Percentiles rank a stretch among this genome's conserved stretches.
Evolutionary conservation across 2,329 filamentous ascomycete genomes (phyloP).

Genomic region (Elsinoe arachidis): DNA sequence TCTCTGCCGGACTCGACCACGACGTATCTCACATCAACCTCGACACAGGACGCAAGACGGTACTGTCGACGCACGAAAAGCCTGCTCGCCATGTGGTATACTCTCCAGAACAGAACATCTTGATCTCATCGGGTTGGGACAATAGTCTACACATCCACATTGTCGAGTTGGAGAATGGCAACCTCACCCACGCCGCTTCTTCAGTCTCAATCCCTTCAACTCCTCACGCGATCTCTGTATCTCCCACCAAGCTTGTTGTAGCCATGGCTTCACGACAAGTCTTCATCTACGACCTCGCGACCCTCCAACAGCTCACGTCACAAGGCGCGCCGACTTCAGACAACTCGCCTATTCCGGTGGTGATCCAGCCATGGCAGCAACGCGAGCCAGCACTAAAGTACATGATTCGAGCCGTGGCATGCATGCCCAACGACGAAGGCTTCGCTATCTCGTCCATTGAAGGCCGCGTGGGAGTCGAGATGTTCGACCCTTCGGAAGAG

Average conservation of each 20-base stretch:
- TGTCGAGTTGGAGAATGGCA: conserved; percentile 35
- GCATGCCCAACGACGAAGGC: conserved; percentile 93
- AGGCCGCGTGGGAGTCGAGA: conserved; percentile 90
- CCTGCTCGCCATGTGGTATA: conserved; percentile 80
- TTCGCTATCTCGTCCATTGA: conserved; percentile 92
- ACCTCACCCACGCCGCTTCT: conserved; percentile 47
- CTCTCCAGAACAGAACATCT: conserved; percentile 65
- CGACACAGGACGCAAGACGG: conserved; percentile 59
- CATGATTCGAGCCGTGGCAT: conserved; percentile 84
- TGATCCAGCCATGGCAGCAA: conserved; percentile 77
- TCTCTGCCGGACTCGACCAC: conserved; percentile 78
- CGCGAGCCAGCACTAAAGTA: conserved; percentile 93
- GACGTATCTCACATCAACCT: conserved; percentile 70
- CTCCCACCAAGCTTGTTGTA: conserved; percentile 80
- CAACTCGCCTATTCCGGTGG: conserved; percentile 31
- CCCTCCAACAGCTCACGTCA: conserved; percentile 51
- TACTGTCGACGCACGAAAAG: conserved; percentile 68
- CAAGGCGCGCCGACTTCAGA: conserved; percentile 29
- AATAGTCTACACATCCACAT: conserved; percentile 79
- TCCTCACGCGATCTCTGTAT: conserved; percentile 73
- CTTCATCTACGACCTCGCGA: conserved; percentile 82
- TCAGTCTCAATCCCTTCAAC: conserved; percentile 70
- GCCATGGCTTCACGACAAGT: conserved; percentile 92
- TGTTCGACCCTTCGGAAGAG: conserved; percentile 84
- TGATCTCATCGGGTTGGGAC: conserved; percentile 92